Conservation (phyloP, 208 protist genomes). For the Wallacemonas sp. region DNA sequence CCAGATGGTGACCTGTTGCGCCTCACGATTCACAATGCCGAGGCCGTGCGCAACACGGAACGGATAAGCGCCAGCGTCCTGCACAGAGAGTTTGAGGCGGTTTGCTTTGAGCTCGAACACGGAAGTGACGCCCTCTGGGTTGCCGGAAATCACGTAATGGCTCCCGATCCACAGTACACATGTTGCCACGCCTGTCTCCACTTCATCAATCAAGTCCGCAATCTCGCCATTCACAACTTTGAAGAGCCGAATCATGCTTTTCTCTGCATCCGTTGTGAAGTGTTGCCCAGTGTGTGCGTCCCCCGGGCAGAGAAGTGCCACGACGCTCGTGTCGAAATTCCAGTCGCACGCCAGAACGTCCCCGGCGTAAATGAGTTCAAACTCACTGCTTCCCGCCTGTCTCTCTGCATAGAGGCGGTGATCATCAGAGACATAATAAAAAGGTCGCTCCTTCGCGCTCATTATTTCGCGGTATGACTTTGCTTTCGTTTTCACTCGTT, state of each 20-base stretch:
- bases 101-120: constrained; percentile 37
- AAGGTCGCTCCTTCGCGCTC: not conserved
- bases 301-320: constrained; percentile 28
- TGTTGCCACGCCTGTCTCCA: constrained; percentile 27
- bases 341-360: constrained; percentile 34
- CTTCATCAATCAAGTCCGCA: constrained; percentile 51
- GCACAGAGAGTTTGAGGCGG: constrained; percentile 35
- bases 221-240: constrained; percentile 38
- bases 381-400: constrained; percentile 11
- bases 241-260: constrained; percentile 38
- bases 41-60: constrained; percentile 33
- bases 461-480: no score
- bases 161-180: constrained; percentile 54
- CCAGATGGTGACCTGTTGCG: constrained; percentile 45
- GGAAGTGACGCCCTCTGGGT: constrained; percentile 21
- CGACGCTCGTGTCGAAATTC: constrained; percentile 21
- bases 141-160: constrained; percentile 29
- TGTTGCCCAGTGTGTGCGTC: constrained; percentile 16
- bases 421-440: constrained; percentile 10
- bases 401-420: constrained; percentile 13
- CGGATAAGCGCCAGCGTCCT: constrained; percentile 28
- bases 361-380: constrained; percentile 39
- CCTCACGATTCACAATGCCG: constrained; percentile 32
- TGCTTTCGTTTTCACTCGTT: no score
- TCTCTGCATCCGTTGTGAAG: constrained; percentile 1